phyloP scores from a whole-genome alignment of 495 filamentous ascomycete species.

The Aspergillus kassunensis region DNA sequence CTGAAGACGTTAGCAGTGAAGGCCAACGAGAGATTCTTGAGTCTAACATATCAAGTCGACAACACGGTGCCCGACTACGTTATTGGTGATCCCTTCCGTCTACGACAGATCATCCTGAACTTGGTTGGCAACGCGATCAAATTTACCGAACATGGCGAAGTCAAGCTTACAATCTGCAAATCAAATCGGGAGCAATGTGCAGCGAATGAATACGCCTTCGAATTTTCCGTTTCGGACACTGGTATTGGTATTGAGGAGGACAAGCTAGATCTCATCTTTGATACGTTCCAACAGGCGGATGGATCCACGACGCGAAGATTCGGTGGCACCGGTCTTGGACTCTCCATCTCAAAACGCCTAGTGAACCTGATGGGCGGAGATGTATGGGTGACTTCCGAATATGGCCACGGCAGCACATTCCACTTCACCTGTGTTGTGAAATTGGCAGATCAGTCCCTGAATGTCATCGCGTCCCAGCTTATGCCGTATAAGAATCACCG shows the following conservation, averaged over 20 bases:
- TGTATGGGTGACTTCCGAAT: slow-evolving; percentile 94
- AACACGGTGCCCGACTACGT: slow-evolving; percentile 94
- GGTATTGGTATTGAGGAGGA: slow-evolving; percentile 96
- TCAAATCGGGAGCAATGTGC: slow-evolving; percentile 60
- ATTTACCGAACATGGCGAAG: slow-evolving; percentile 96
- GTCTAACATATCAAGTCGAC: slow-evolving; percentile 91
- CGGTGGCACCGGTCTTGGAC: slow-evolving; percentile 89
- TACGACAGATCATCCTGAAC: slow-evolving; percentile 84
- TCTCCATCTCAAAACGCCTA: slow-evolving; percentile 93
- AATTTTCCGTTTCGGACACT: slow-evolving; percentile 95
- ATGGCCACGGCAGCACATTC: slow-evolving; percentile 91
- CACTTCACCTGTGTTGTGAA: slow-evolving; percentile 95
- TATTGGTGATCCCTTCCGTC: slow-evolving; percentile 92
- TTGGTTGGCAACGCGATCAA: slow-evolving; percentile 67
- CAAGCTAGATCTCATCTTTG: slow-evolving; percentile 97
- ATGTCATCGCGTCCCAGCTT: slow-evolving; percentile 76
- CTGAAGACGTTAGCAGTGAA: slow-evolving; percentile 94
- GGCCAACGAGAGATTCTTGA: slow-evolving; percentile 95
- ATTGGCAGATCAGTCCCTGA: slow-evolving; percentile 76
- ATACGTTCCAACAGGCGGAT: slow-evolving; percentile 99
- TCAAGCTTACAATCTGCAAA: slow-evolving; percentile 87
- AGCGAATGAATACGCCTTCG: slow-evolving; percentile 81
- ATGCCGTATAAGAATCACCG: slow-evolving; percentile 82
- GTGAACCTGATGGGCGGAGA: slow-evolving; percentile 97
- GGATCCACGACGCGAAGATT: slow-evolving; percentile 96